Conservation (phyloP, 805 yeast species). For the Yamadazyma laniorum region DNA sequence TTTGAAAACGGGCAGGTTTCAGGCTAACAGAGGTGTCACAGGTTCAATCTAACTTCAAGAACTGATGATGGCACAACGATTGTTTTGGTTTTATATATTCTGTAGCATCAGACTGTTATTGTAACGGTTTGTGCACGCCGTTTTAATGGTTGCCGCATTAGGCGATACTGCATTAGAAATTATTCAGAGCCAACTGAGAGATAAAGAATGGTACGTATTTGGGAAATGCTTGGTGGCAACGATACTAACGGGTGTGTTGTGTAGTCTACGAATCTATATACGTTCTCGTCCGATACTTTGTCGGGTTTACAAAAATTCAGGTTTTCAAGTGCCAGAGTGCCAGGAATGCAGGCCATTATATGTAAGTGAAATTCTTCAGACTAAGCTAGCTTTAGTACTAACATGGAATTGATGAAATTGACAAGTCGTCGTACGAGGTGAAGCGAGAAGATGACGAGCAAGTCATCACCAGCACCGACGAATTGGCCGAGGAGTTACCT, state of each 20-base stretch:
- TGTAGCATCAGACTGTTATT: slow-evolving; percentile 10
- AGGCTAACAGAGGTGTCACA: too few species aligned
- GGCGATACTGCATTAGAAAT: too few species aligned
- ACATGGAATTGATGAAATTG: slow-evolving; percentile 46
- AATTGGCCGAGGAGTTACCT: slow-evolving; percentile 72
- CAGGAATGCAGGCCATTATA: slow-evolving; percentile 58
- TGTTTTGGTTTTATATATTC: slow-evolving; percentile 9
- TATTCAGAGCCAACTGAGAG: too few species aligned
- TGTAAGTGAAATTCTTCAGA: slow-evolving; percentile 36
- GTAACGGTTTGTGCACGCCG: slow-evolving; percentile 9
- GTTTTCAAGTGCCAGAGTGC: slow-evolving; percentile 64
- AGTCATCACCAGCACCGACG: slow-evolving; percentile 53
- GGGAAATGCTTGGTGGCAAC: too few species aligned
- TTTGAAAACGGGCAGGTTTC: too few species aligned
- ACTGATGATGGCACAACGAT: slow-evolving; percentile 2
- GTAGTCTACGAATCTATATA: slow-evolving; percentile 44
- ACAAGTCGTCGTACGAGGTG: slow-evolving; percentile 51
- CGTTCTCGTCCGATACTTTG: slow-evolving; percentile 61
- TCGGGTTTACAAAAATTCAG: slow-evolving; percentile 68
- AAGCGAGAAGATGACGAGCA: slow-evolving; percentile 46
- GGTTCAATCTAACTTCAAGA: slow-evolving; percentile 1
- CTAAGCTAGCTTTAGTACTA: background rate
- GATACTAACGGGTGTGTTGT: too few species aligned
- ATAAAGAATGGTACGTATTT: background rate
- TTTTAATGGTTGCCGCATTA: slow-evolving; percentile 6